phyloP scores from a whole-genome alignment of 2,329 filamentous ascomycete species.

The Paradendryphiella salina region DNA sequence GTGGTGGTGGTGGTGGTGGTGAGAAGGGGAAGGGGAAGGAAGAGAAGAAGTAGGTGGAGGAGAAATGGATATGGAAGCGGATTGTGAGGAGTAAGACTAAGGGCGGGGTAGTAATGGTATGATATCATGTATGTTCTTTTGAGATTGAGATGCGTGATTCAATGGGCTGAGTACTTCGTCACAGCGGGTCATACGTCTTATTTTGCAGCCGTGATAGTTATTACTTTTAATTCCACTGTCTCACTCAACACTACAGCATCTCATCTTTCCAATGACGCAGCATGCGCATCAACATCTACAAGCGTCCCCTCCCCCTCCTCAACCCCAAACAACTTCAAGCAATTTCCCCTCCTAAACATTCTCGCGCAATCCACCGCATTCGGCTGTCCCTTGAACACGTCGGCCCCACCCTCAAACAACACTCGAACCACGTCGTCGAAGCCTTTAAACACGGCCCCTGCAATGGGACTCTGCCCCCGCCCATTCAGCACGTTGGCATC shows the following conservation, averaged over 20 bases:
- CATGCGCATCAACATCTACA: slow-evolving; percentile 6
- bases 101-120: background rate
- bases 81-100: background rate
- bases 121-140: slow-evolving; percentile 1
- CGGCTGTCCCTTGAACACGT: slow-evolving; percentile 49
- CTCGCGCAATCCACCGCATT: slow-evolving; percentile 53
- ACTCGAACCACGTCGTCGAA: slow-evolving; percentile 66
- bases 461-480: slow-evolving; percentile 68
- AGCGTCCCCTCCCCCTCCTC: slow-evolving; percentile 21
- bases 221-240: too few relatives aligned
- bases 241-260: too few relatives aligned
- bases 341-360: slow-evolving; percentile 52
- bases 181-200: background rate
- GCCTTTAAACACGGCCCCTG: slow-evolving; percentile 73
- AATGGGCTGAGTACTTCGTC: too few relatives aligned
- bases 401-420: slow-evolving; percentile 50
- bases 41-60: slow-evolving; percentile 24
- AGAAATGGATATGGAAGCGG: too few relatives aligned
- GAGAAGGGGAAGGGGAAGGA: slow-evolving; percentile 22
- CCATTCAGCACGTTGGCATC: slow-evolving; percentile 71
- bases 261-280: background rate
- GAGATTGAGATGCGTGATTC: background rate
- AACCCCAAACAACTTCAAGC: slow-evolving; percentile 37
- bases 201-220: background rate
- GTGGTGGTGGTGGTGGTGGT: too few relatives aligned